These are phyloP conservation scores for Pythium sp. DNA, from an alignment of 352 stramenopile species.

Conservation along the genomic window DNA sequence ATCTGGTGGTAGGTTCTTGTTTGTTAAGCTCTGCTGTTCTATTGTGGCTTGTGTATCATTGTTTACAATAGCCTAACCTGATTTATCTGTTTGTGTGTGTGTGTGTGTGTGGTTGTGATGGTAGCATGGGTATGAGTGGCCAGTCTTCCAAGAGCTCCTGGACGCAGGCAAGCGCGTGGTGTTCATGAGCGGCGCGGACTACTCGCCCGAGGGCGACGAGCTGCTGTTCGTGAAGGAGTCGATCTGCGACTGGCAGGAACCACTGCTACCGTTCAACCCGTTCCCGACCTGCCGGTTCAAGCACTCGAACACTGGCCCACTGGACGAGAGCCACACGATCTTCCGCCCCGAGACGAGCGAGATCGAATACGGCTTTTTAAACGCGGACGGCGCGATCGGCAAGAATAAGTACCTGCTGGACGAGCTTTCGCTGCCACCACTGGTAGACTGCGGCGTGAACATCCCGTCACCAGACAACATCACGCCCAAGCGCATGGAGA, in stretches of 20 bases:
- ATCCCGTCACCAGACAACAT: constrained; percentile 82
- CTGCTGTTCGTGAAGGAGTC: constrained; percentile 75
- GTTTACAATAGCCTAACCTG: background rate
- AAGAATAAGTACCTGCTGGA: constrained; percentile 66
- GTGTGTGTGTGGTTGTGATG: background rate
- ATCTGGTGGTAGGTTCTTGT: constrained; percentile 40
- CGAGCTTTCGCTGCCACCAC: constrained; percentile 55
- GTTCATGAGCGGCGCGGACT: constrained; percentile 79
- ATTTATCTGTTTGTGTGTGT: background rate
- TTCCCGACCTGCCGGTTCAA: constrained; percentile 66
- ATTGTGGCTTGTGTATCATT: too few relatives aligned
- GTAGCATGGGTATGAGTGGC: constrained; percentile 53
- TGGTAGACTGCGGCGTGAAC: constrained; percentile 74
- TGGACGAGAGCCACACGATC: constrained; percentile 51
- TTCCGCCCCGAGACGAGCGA: constrained; percentile 84
- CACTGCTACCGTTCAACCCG: constrained; percentile 47
- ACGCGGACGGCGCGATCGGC: constrained; percentile 69
- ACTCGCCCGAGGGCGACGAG: constrained; percentile 54
- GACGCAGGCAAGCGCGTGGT: constrained; percentile 61
- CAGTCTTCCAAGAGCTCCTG: constrained; percentile 63
- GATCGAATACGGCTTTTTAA: constrained; percentile 82
- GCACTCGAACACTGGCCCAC: constrained; percentile 33
- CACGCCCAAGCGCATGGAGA: constrained; percentile 79
- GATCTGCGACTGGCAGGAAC: constrained; percentile 81
- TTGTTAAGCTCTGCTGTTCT: background rate